Evolutionary conservation across 2,329 filamentous ascomycete species (phyloP).

Genomic region (Botryotinia narcissicola): DNA sequence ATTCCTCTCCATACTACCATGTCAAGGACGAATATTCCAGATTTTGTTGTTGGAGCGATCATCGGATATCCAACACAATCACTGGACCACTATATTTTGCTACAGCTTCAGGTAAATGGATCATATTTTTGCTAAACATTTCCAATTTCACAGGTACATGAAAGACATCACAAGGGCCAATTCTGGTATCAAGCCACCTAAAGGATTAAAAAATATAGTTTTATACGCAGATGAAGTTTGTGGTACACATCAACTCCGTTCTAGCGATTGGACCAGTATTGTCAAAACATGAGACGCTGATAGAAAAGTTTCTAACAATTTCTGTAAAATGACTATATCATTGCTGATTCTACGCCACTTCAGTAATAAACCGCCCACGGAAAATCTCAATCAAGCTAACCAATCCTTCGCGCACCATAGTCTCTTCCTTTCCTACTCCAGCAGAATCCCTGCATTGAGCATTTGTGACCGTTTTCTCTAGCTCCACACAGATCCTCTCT

Average conservation of each 20-base stretch:
- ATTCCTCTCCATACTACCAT: not conserved
- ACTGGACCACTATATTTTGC: not conserved
- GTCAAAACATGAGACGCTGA: not conserved
- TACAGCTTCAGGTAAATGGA: not conserved
- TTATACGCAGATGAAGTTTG: not conserved
- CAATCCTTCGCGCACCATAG: not conserved
- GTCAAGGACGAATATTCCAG: not conserved
- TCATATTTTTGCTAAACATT: not conserved
- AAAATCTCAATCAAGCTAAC: not conserved
- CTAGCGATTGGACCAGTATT: not conserved
- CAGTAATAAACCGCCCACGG: not conserved
- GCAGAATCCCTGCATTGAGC: not conserved
- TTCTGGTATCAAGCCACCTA: not conserved
- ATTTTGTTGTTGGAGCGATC: not conserved
- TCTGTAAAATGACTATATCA: not conserved
- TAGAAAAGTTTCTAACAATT: not conserved
- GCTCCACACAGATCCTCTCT: not conserved
- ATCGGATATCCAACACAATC: not conserved
- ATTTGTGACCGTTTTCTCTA: not conserved
- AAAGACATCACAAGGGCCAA: not conserved
- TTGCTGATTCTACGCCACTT: not conserved
- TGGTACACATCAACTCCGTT: not conserved
- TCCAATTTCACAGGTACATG: not conserved
- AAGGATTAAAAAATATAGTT: not conserved
- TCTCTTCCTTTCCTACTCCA: not conserved